These are phyloP conservation scores for Asterionellopsis glacialis DNA, from an alignment of 108 stramenopile genomes.

Conservation along the genomic window DNA sequence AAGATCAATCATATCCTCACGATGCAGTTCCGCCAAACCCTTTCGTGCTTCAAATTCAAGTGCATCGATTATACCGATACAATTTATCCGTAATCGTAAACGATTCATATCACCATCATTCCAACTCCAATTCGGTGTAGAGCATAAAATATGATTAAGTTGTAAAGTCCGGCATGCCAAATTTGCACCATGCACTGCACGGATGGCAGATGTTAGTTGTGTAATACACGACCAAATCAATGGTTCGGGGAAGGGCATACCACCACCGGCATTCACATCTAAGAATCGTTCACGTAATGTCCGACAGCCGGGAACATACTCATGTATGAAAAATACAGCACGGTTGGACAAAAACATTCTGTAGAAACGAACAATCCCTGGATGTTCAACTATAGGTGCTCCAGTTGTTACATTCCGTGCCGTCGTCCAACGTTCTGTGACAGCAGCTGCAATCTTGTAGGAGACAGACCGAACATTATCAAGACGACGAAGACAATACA, in stretches of 20 bases:
- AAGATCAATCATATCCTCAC: slow-evolving; percentile 74
- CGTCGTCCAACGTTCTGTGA: slow-evolving; percentile 54
- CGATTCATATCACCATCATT: slow-evolving; percentile 16
- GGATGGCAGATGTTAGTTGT: slow-evolving; percentile 75
- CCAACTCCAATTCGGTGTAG: slow-evolving; percentile 26
- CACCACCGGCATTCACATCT: slow-evolving; percentile 16
- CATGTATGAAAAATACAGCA: slow-evolving; percentile 88
- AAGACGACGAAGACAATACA: slow-evolving; percentile 82
- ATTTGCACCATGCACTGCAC: slow-evolving; percentile 67
- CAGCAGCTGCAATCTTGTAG: slow-evolving; percentile 74
- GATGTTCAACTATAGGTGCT: slow-evolving; percentile 47
- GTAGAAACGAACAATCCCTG: slow-evolving; percentile 60
- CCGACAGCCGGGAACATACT: slow-evolving; percentile 73
- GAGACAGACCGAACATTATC: slow-evolving; percentile 78
- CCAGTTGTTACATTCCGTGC: slow-evolving; percentile 4
- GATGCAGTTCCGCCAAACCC: slow-evolving; percentile 71
- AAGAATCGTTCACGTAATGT: slow-evolving; percentile 71
- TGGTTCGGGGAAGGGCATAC: slow-evolving; percentile 57
- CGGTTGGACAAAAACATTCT: slow-evolving; percentile 78
- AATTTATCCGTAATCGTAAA: slow-evolving; percentile 68
- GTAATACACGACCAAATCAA: slow-evolving; percentile 83
- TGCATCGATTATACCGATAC: slow-evolving; percentile 80
- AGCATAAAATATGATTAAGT: slow-evolving; percentile 56
- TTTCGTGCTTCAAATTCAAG: slow-evolving; percentile 86
- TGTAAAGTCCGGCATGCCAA: slow-evolving; percentile 79